phyloP scores from a whole-genome alignment of 108 stramenopile species.

The Nitzschia putrida region DNA sequence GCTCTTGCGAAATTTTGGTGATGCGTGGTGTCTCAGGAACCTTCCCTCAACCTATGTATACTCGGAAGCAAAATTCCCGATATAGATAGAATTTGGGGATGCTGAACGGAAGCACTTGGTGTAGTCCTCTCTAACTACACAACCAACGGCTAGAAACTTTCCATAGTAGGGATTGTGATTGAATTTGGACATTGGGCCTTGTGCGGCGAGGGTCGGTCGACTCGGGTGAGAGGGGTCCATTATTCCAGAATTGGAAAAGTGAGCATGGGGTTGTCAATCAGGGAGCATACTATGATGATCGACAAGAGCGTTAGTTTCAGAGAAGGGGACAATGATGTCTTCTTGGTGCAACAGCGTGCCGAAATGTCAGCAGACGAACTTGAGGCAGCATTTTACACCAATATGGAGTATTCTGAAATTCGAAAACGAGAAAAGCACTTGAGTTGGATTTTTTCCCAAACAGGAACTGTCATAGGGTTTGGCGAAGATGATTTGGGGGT shows the following conservation, averaged over 20 bases:
- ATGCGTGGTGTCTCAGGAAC: no score
- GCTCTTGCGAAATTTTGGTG: no score
- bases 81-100: not conserved
- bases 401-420: constrained; percentile 1
- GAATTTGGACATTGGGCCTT: no score
- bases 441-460: not conserved
- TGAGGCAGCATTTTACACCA: not conserved
- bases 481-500: constrained; percentile 13
- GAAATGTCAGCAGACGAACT: constrained; percentile 4
- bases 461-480: not conserved
- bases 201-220: no score
- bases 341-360: not conserved
- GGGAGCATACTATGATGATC: not conserved
- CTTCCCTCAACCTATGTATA: no score
- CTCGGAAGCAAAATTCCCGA: no score
- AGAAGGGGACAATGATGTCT: not conserved
- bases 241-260: no score
- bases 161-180: no score
- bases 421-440: not conserved
- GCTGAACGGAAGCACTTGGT: not conserved
- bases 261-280: no score
- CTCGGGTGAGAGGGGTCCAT: no score
- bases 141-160: no score
- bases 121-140: not conserved
- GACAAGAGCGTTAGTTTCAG: constrained; percentile 13